Percentiles rank a stretch among this genome's conserved stretches.
Evolutionary conservation across 2,329 filamentous ascomycete genomes (phyloP).

Genomic region (Colletotrichum lentis): DNA sequence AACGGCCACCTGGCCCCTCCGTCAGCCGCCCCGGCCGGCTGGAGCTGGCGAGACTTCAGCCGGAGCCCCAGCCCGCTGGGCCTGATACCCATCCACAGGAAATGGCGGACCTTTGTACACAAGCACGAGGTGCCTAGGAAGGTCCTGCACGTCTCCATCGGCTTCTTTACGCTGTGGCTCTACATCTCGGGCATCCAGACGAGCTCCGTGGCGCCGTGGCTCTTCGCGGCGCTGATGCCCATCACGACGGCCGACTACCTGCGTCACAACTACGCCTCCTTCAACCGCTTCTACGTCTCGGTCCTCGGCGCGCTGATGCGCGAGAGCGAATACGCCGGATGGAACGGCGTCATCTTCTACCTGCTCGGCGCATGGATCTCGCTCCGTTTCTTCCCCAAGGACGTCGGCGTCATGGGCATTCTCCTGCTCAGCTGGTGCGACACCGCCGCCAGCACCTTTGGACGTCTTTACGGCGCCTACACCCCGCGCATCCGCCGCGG

Average conservation of each 20-base stretch:
- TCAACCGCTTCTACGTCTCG: conserved; percentile 89
- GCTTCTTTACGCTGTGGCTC: conserved; percentile 88
- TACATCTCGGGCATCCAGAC: conserved; percentile 84
- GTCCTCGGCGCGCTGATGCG: conserved; percentile 92
- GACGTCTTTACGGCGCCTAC: conserved; percentile 86
- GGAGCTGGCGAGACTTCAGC: conserved; percentile 87
- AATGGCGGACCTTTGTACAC: conserved; percentile 92
- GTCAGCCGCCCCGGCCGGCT: conserved; percentile 65
- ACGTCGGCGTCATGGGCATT: conserved; percentile 88
- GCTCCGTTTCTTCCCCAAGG: conserved; percentile 88
- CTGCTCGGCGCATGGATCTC: conserved; percentile 89
- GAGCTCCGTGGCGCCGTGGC: conserved; percentile 79
- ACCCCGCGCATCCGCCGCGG: conserved; percentile 85
- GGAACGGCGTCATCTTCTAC: conserved; percentile 98
- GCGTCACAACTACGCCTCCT: conserved; percentile 79
- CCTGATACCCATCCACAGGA: conserved; percentile 91
- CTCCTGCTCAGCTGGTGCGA: conserved; percentile 97
- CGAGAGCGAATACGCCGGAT: conserved; percentile 91
- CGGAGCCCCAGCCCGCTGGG: conserved; percentile 92
- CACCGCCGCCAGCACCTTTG: conserved; percentile 94
- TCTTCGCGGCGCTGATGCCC: conserved; percentile 82
- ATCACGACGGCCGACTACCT: conserved; percentile 84
- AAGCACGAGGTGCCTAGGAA: conserved; percentile 97
- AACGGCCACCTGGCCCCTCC: conserved; percentile 77
- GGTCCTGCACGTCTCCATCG: conserved; percentile 91